Conservation (phyloP, 306 rosid species). For the Myrica gale region DNA sequence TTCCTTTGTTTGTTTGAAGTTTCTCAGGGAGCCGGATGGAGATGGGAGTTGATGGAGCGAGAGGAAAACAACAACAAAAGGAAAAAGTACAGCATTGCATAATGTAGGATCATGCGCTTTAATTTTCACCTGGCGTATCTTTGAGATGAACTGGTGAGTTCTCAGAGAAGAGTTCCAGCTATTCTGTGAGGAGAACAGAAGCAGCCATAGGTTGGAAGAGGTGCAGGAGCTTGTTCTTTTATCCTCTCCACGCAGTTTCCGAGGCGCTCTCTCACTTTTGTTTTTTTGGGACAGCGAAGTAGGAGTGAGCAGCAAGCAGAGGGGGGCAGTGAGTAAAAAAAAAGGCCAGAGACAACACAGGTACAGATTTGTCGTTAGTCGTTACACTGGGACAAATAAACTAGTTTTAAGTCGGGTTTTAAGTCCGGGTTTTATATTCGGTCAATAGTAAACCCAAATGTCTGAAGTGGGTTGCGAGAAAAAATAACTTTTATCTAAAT, state of each 20-base stretch:
- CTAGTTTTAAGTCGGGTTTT: slow-evolving; percentile 25
- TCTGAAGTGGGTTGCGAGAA: too few species aligned
- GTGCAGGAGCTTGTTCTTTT: not conserved
- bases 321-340: not conserved
- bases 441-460: too few species aligned
- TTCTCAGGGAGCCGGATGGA: slow-evolving; percentile 17
- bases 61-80: slow-evolving; percentile 4
- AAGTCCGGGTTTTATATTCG: slow-evolving; percentile 24
- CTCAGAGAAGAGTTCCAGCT: not conserved
- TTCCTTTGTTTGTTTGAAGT: slow-evolving; percentile 11
- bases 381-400: slow-evolving; percentile 15
- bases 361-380: slow-evolving; percentile 24
- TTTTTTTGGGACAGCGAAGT: slow-evolving; percentile 2
- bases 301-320: not conserved
- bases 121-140: not conserved
- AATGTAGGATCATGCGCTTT: not conserved
- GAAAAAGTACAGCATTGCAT: not conserved
- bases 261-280: slow-evolving; percentile 5
- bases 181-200: not conserved
- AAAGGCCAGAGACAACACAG: not conserved
- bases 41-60: too few species aligned
- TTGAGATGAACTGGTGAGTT: not conserved
- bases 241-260: slow-evolving; percentile 27
- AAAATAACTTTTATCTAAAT: too few species aligned
- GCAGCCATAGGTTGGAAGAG: not conserved